phyloP scores from a whole-genome alignment of 495 filamentous ascomycete species.

The Podospora appendiculata region DNA sequence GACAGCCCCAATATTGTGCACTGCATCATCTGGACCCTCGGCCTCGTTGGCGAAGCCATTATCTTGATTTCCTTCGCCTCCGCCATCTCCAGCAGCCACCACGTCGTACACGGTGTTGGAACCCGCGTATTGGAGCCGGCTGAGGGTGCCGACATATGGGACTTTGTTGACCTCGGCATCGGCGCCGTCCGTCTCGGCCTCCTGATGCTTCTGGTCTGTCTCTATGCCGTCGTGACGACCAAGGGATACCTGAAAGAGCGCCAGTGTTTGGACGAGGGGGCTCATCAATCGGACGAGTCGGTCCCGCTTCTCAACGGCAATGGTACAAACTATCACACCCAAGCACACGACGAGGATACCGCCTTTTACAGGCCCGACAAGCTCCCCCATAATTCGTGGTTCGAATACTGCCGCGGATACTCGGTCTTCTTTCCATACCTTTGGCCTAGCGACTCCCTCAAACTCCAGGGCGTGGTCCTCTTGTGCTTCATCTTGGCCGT shows the following conservation, averaged over 20 bases:
- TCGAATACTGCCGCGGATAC: conserved; percentile 76
- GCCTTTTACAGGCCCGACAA: conserved; percentile 47
- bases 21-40: conserved; percentile 64
- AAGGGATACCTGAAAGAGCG: conserved; percentile 23
- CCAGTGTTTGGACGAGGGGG: conserved; percentile 30
- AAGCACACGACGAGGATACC: conserved; percentile 30
- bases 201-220: conserved; percentile 31
- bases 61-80: conserved; percentile 58
- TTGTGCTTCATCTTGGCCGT: conserved; percentile 67
- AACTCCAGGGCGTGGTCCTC: conserved; percentile 63
- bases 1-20: conserved; percentile 67
- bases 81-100: conserved; percentile 52
- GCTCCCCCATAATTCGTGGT: conserved; percentile 30
- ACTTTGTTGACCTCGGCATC: conserved; percentile 40
- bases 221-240: conserved; percentile 22
- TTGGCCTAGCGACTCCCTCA: conserved; percentile 69
- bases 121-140: conserved; percentile 12
- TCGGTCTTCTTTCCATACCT: conserved; percentile 82
- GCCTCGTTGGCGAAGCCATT: conserved; percentile 56
- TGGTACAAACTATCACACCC: conserved; percentile 22
- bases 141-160: conserved; percentile 34
- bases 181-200: conserved; percentile 33
- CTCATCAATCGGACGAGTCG: conserved; percentile 42
- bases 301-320: conserved; percentile 38
- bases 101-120: conserved; percentile 28